Base-by-base conservation (phyloP, 805 yeast genomes). In the Metschnikowia rubicola region DNA sequence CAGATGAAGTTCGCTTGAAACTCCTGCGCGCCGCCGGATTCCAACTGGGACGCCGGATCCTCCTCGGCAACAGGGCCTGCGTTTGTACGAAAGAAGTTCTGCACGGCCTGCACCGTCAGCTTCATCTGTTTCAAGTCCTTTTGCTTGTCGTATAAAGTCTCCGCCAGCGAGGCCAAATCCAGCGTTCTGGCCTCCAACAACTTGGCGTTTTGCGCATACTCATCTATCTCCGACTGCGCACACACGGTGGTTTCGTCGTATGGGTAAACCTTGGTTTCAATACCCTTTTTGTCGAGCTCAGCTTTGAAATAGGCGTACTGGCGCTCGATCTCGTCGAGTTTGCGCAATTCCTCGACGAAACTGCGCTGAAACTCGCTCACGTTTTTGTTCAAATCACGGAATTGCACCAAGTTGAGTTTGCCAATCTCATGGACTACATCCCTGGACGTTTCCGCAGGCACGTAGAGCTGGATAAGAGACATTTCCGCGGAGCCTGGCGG, bases 391-490 rank as follows among this genome's bases (percentile, higher is more conserved):
- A 73, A 66, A 66, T 94, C 99, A 43, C 96, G 75, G 65, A 94
- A 89, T 61, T 95, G 97, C 28, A 94, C 79, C 50, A 81, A 71
- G 26, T 96, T 95, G 63, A 88, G 73, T 55, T 88, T 89, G 4
- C 99, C 99, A 33, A 94, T 72, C 28, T 88, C 80, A 48, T 88
- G 80, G n/a, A 90, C 84, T 34, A 89, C 81, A 50, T 90, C 96
- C 53, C 97, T 75, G 8, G 96, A 81, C 37, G 87, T 84, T 68
- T 94, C 99, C 28, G 88, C 83, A 8, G 98, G 92, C 50, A 94
- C 81, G 66, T 88, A 92, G 57, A 94, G 75, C 72, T 94, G 97
- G 44, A 92, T 86, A 58, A 91, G 79, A 41, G 96, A 81, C 98
- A 94, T 95, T 61, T 88, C 96, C 84, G 98, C 98, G 48, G 98